A percentile compares a stretch with the other conserved stretches of the same genome.
Conservation (phyloP, 345 rosid species). For the Eucalyptus microcorys region DNA sequence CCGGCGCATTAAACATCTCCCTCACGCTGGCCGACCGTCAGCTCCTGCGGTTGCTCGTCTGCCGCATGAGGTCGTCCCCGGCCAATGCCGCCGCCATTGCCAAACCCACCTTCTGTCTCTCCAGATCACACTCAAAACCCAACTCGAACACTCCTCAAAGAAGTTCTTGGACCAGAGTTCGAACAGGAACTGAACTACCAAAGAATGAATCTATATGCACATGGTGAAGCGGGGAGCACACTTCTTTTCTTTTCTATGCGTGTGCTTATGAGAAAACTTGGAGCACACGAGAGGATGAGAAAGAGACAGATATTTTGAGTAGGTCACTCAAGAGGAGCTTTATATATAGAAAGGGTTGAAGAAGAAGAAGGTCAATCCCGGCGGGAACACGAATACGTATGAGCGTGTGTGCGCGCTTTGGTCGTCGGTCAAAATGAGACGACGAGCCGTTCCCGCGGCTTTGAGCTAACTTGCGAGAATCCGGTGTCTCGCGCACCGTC, state of each 20-base stretch:
- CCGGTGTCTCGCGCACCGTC: background rate
- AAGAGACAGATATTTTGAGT: background rate
- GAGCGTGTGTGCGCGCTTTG: too few species aligned
- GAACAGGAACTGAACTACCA: background rate
- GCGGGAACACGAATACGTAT: background rate
- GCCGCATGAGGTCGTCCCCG: slow-evolving; percentile 10
- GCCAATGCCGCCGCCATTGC: background rate
- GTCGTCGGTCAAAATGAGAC: slow-evolving; percentile 5
- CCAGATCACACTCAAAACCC: background rate
- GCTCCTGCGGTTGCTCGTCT: slow-evolving; percentile 11
- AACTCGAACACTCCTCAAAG: background rate
- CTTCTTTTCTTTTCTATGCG: background rate
- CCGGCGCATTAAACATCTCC: slow-evolving; percentile 6
- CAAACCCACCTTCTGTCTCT: background rate
- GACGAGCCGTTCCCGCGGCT: background rate
- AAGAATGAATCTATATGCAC: background rate
- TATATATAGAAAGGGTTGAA: background rate
- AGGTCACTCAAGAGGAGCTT: background rate
- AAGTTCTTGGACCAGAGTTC: background rate
- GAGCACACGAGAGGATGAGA: background rate
- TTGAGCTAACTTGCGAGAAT: background rate
- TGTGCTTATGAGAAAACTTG: background rate
- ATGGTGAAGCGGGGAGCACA: background rate
- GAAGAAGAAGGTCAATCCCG: background rate
- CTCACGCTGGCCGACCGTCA: slow-evolving; percentile 6